phyloP scores from a whole-genome alignment of 2,329 filamentous ascomycete genomes.

The Nothophoma quercina region DNA sequence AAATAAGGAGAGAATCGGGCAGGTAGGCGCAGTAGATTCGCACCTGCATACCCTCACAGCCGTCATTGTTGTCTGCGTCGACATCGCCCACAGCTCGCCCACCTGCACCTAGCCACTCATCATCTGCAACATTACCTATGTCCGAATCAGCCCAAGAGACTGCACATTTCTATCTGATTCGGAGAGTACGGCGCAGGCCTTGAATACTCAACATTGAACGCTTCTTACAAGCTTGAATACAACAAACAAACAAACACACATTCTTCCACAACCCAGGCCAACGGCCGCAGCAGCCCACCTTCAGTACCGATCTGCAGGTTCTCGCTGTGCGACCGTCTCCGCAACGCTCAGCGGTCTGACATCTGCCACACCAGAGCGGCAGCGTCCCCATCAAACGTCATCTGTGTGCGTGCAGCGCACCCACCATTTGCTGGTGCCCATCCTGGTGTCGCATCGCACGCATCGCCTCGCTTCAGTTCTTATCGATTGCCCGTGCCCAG shows the following conservation, averaged over 20 bases:
- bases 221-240: background rate
- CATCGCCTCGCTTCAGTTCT: constrained; percentile 13
- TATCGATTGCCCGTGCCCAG: constrained; percentile 19
- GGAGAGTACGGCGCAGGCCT: constrained; percentile 44
- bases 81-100: constrained; percentile 26
- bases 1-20: constrained; percentile 14
- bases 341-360: constrained; percentile 10
- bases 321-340: constrained; percentile 7
- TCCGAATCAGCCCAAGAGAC: constrained; percentile 37
- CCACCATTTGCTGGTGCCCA: constrained; percentile 15
- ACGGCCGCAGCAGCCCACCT: background rate
- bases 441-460: constrained; percentile 15
- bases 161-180: constrained; percentile 44
- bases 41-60: constrained; percentile 13
- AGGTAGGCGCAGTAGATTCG: constrained; percentile 10
- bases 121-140: constrained; percentile 32
- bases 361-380: constrained; percentile 14
- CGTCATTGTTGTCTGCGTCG: constrained; percentile 18
- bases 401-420: constrained; percentile 13
- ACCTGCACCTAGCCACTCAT: constrained; percentile 10
- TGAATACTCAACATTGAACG: constrained; percentile 13
- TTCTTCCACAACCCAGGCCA: constrained; percentile 14
- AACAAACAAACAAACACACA: constrained; percentile 7
- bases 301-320: constrained; percentile 11
- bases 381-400: constrained; percentile 15